Evolutionary conservation across 139 green algal species (phyloP), one percentile per base, ranked within the genome.

Genomic region (Chloropicon primus): DNA sequence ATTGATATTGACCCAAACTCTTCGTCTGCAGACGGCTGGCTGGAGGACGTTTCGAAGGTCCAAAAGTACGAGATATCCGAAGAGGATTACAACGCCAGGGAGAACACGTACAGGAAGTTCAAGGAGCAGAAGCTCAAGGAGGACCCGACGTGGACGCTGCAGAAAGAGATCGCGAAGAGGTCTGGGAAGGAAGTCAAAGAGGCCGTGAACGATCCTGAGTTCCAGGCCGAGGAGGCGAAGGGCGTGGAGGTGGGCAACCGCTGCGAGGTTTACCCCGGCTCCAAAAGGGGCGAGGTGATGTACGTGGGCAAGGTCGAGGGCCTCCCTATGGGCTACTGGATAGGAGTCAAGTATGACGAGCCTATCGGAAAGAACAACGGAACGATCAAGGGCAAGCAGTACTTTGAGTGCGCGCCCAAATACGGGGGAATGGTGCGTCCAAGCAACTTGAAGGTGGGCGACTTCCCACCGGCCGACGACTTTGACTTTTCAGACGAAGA

Each of bases 41-140:
- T 99, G 78, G 96, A 99, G 80, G 96, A 99, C 84, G 88, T 87
- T 0, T 90, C 79, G 54, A 91, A 97, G 77, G 94, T 99, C 41
- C 80, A 96, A 28, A 99, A 99, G 88, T 99, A 98, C 74, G 85
- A 86, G 1, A 98, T 99, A 84, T 93, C 88, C 26, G 96, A 99
- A 27, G 92, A 96, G 73, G 94, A 90, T 5, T 99, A 99, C 76
- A 79, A 87, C 29, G 82, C 85, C 72, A 81, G 93, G 10, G 94
- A 98, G 71, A 93, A 96, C 74, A 96, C 94, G 1, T 98, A 96
- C 85, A 84, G 89, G 23, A 88, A 92, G 72, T 97, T 84, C 85
- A 95, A 96, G 84, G 76, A 91, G 77, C 76, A 84, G 25, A 93
- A 93, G 84, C 79, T 95, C 24, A 79, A 81, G 26, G 83, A 90